Base-by-base conservation (phyloP, 2,329 filamentous ascomycete species). In the Penicillium sp. region DNA sequence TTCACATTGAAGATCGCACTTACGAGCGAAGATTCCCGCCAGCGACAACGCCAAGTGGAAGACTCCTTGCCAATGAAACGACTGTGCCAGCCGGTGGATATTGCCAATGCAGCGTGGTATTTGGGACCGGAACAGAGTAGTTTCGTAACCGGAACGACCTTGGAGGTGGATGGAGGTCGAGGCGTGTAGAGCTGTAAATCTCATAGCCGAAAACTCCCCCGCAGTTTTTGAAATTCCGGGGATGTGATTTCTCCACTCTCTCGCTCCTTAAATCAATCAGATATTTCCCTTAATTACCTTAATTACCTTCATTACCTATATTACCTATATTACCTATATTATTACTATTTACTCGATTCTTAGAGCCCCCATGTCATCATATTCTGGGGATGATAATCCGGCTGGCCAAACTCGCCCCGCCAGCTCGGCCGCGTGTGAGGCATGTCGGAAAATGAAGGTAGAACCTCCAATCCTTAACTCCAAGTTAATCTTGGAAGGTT, bases 361-460 rank as follows among this genome's bases (percentile, higher is more conserved):
- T 15, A 28, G 24, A 24, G 9, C 6, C 15, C 3, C n/a, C 9
- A 47, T 47, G 45, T 35, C 45, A 21, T 41, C 38, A 7, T 5
- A 19, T n/a, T 26, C 37, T 13, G 21, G 21, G 24, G 37, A 34
- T 33, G 17, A 39, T 15, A 40, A 26, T 10, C 6, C 33, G 1
- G 7, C 29, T 2, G 28, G 28, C 4, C 28, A 34, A 34, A n/a
- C 21, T 34, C 21, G 35, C 13, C n/a, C 45, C 17, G 44, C 22
- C 22, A 22, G 45, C 19, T 44, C 55, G 2, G 35, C 53, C 2
- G 61, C 60, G 6, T 63, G 61, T 31, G 61, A 63, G 43, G 57
- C 57, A 37, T 64, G 61, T 47, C 54, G 60, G 9, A 58, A 43
- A 33, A 39, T 61, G 8, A 61, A 61, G 52, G 52, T 53, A 47